Percentiles rank a stretch among this genome's conserved stretches.
These are phyloP conservation scores for Suillus plorans DNA, from an alignment of 768 basidiomycete genomes.

Conservation along the genomic window DNA sequence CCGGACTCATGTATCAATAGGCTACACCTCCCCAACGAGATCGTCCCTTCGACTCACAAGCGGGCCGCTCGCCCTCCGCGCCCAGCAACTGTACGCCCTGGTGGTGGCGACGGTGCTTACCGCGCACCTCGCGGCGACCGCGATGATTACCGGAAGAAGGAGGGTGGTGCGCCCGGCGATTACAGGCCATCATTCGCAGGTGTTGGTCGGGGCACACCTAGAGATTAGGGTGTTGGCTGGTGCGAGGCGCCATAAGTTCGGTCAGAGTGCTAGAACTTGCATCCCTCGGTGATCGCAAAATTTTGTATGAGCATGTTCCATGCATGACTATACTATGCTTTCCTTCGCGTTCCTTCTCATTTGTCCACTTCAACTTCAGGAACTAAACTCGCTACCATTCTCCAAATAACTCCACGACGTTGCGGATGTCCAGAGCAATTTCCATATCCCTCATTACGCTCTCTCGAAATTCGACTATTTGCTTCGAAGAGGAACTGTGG, in stretches of 20 bases:
- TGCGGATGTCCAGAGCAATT: conserved; percentile 26
- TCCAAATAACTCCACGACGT: conserved; percentile 48
- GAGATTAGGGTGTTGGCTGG: conserved; percentile 43
- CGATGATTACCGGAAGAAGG: conserved; percentile 89
- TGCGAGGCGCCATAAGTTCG: conserved; percentile 3
- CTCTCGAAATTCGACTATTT: conserved; percentile 46
- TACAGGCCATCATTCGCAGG: conserved; percentile 88
- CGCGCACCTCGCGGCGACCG: conserved; percentile 86
- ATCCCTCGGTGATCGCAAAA: conserved; percentile 14
- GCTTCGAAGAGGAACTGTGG: conserved; percentile 51
- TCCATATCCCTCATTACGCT: conserved; percentile 20
- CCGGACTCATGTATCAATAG: conserved; percentile 35
- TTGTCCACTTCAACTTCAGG: conserved; percentile 1
- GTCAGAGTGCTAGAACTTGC: conserved; percentile 1
- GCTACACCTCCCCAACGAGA: conserved; percentile 93
- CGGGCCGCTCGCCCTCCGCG: conserved; percentile 88
- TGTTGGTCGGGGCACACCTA: conserved; percentile 85
- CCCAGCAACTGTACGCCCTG: conserved; percentile 71
- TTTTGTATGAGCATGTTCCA: conserved; percentile 28
- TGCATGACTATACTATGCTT: conserved; percentile 28
- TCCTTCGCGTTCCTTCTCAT: conserved; percentile 5
- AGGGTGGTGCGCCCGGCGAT: conserved; percentile 83
- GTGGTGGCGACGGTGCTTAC: conserved; percentile 75
- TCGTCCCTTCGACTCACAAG: conserved; percentile 97
- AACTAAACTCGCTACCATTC: conserved; percentile 13